Base-by-base conservation (phyloP, 2,329 filamentous ascomycete species). In the Ophiocordyceps camponoti-floridani region DNA sequence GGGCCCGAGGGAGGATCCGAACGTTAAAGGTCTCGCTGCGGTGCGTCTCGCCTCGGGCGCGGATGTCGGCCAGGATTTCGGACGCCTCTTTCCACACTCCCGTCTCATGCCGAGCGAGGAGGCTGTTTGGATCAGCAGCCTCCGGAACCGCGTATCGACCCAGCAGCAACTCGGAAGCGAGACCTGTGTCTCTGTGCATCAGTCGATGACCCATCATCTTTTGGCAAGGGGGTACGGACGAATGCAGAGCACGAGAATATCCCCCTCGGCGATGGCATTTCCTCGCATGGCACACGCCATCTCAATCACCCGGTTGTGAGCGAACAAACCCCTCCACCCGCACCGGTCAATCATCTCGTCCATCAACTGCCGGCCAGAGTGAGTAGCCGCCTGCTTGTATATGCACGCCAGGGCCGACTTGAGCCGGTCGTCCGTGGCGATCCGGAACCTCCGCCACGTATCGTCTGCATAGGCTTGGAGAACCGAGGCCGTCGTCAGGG, bases 311-410 rank as follows among this genome's bases (percentile, higher is more conserved):
- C 51, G 48, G 40, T 57, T 58, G 41, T 56, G 47, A 1, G 42
- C 35, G 30, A 49, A 56, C 4, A 58, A 43, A 2, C 56, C 56
- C 37, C 55, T 54, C 55, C 52, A 56, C 9, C 55, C 55, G 41
- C 53, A 57, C 26, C 55, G 47, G 13, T 58, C 57, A 13, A 47
- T 44, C 13, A 58, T 44, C 41, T 58, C 52, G 27, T 43, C 48
- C 3, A 54, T 14, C 4, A 47, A 12, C 31, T 18, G 9, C 2
- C 16, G 16, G n/a, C 28, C 27, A 16, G 14, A 5, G 4, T 43
- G 13, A 18, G 28, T 31, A 1, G 40, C 26, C 26, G 27, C 26
- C 12, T 43, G 42, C 30, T 43, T 43, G 19, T 35, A 23, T 11
- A 43, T 28, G 13, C 42, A 43, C 7, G 30, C 42, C 16, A 43